These are phyloP conservation scores for Citrullus colocynthis DNA, from an alignment of 306 rosid genomes.

Conservation along the genomic window DNA sequence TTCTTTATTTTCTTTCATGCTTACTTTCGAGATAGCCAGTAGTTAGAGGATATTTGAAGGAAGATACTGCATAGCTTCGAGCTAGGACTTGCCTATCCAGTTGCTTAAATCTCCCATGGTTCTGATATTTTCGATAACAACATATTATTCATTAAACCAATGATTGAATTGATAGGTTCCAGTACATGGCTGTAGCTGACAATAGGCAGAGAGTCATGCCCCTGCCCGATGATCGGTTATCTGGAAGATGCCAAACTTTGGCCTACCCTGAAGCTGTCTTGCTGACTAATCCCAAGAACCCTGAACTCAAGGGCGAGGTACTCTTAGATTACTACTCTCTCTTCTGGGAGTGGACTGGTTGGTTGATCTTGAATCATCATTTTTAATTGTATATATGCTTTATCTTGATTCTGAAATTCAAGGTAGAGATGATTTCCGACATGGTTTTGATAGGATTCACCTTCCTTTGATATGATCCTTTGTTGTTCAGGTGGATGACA, in stretches of 20 bases:
- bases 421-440: neutral
- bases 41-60: neutral
- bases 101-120: neutral
- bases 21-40: neutral
- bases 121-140: neutral
- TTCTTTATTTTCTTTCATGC: neutral
- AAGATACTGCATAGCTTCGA: neutral
- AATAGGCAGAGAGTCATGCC: conserved; percentile 32
- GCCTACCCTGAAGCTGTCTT: conserved; percentile 32
- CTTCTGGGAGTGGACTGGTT: neutral
- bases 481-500: conserved; percentile 46
- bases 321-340: neutral
- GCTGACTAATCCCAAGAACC: conserved; percentile 23
- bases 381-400: neutral
- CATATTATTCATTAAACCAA: neutral
- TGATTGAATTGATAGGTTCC: conserved; percentile 20
- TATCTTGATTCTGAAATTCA: neutral
- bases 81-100: neutral
- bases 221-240: conserved; percentile 29
- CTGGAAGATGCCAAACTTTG: conserved; percentile 26
- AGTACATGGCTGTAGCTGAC: conserved; percentile 36
- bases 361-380: neutral
- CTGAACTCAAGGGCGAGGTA: conserved; percentile 29
- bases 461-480: conserved; percentile 18
- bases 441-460: neutral